Percentiles rank a stretch among this genome's conserved stretches.
phyloP scores from a whole-genome alignment of 352 stramenopile genomes.

The Globisporangium carolinianum region DNA sequence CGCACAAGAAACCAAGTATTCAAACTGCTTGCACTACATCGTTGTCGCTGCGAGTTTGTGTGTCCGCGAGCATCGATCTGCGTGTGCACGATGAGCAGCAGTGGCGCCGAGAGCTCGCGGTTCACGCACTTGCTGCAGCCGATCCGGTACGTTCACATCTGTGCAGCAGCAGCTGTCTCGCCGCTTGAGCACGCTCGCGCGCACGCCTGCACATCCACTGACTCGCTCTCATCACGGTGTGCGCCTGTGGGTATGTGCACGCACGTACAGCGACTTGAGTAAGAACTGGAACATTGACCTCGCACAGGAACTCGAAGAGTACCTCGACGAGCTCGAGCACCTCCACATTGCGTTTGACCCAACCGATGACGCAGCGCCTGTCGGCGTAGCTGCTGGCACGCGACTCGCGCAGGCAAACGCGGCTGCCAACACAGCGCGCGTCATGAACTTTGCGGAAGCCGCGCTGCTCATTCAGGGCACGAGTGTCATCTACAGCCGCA shows the following conservation, averaged over 20 bases:
- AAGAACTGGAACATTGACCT: constrained; percentile 91
- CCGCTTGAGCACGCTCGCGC: neutral
- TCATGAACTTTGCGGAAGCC: constrained; percentile 91
- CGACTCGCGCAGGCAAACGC: constrained; percentile 1
- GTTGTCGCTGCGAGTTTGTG: too few relatives aligned
- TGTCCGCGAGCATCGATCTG: too few relatives aligned
- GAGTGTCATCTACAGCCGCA: constrained; percentile 91
- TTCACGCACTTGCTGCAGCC: constrained; percentile 84
- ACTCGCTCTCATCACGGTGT: too few relatives aligned
- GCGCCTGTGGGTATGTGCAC: neutral
- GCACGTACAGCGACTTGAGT: constrained; percentile 66
- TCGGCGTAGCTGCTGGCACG: neutral
- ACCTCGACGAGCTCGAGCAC: constrained; percentile 83
- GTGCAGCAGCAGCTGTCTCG: too few relatives aligned
- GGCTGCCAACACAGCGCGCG: constrained; percentile 15
- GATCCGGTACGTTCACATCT: constrained; percentile 45
- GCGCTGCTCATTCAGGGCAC: constrained; percentile 92
- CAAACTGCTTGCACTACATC: too few relatives aligned
- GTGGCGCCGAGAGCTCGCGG: constrained; percentile 22
- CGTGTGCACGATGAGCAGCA: neutral
- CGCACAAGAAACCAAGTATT: too few relatives aligned
- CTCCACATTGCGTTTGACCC: constrained; percentile 66
- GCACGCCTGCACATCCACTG: neutral
- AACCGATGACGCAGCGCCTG: constrained; percentile 15
- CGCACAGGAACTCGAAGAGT: constrained; percentile 85